These are phyloP conservation scores for Mycena rebaudengoi DNA, from an alignment of 768 basidiomycete genomes.

Conservation along the genomic window DNA sequence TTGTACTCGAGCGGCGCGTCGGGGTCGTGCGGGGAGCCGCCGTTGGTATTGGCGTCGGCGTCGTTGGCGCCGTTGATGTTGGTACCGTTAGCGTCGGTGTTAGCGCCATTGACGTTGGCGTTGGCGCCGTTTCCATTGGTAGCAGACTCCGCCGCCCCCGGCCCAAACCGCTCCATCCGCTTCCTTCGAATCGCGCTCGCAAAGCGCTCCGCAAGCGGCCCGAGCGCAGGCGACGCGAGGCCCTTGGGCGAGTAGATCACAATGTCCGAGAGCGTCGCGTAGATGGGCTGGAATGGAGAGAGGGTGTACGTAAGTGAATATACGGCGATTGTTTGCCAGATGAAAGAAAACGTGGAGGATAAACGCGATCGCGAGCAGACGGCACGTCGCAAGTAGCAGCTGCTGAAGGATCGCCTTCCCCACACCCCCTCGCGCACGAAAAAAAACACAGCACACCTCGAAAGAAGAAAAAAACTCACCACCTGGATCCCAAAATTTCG, in stretches of 20 bases:
- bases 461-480: slow-evolving; percentile 55
- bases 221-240: slow-evolving; percentile 56
- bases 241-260: slow-evolving; percentile 87
- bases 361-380: slow-evolving; percentile 15
- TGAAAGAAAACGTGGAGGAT: background rate
- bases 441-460: too few species aligned
- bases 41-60: too few species aligned
- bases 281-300: slow-evolving; percentile 69
- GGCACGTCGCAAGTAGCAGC: too few species aligned
- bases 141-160: slow-evolving; percentile 7
- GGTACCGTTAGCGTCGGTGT: too few species aligned
- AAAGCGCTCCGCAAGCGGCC: slow-evolving; percentile 72
- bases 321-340: background rate
- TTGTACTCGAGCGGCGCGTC: slow-evolving; percentile 65
- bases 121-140: too few species aligned
- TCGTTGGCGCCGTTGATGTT: too few species aligned
- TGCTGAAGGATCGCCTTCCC: too few species aligned
- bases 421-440: too few species aligned
- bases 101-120: too few species aligned
- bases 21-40: slow-evolving; percentile 16
- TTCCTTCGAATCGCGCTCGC: slow-evolving; percentile 69
- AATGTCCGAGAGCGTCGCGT: slow-evolving; percentile 88
- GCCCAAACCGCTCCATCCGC: slow-evolving; percentile 57
- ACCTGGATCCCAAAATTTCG: slow-evolving; percentile 92
- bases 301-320: slow-evolving; percentile 11